Base-by-base conservation (phyloP, 148 eudicot genomes). In the Vaccinium macrocarpon region DNA sequence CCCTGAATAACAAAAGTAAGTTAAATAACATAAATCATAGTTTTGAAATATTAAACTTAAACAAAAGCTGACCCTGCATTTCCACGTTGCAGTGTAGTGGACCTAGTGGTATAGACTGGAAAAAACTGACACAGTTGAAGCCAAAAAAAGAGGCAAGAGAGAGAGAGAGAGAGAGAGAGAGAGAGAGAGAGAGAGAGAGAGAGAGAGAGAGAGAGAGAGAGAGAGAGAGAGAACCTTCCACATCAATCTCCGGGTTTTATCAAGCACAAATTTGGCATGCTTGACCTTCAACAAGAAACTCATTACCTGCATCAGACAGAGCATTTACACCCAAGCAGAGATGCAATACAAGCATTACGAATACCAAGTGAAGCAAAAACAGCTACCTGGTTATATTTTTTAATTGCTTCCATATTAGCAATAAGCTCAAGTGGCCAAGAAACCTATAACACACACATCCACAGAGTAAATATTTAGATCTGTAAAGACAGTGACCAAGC, bases 381-480 rank as follows among this genome's bases (percentile, higher is more conserved):
- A 46, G 76, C 83, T 85, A 95, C 99, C 99, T 95, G 99, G 86
- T 97, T 97, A 88, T 97, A 97, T 84, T 95, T 97, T 86, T 88
- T 93, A 78, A 95, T 87, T 73, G 98, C 96, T 88, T 97, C 96
- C 48, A 88, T 62, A 80, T 97, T 95, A 73, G 95, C 97, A 86
- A 95, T 95, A 85, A 97, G 95, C 84, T 97, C 98, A 87, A 97
- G 96, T 8, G 99, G 99, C 99, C 97, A 95, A 68, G 97, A 83
- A 82, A 97, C 97, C 99, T 97, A 73, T 56, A 55, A 89, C 80
- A 81, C 85, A 79, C 73, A 68, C 73, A 72, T 4, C 32, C 18
- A 76, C 35, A 42, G 46, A 62, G 27, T 25, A 53, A 51, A 50
- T n/a, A 64, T 16, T 48, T 42, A 29, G 46, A 51, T 59, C 12